Base-by-base conservation (phyloP, 2,329 filamentous ascomycete genomes). In the Waltergamsia citrina region DNA sequence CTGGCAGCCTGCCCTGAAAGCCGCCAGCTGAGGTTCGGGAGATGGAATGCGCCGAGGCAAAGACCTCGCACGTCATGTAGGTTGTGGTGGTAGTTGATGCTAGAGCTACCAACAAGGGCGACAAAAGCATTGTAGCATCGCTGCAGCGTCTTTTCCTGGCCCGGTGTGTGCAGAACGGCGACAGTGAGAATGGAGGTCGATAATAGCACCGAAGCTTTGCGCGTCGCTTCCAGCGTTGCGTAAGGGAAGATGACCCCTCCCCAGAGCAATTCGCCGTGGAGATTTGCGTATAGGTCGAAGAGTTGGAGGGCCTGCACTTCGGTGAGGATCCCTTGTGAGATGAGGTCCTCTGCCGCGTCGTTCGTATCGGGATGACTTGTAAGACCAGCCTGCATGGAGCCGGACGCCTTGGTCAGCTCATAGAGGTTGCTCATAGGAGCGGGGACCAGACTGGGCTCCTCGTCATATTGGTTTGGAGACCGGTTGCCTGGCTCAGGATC, bases 1-100 rank as follows among this genome's bases (percentile, higher is more conserved):
- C 69, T 63, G 4, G 73, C 67, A 1, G 69, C 70, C 41, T 71
- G 67, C 2, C 74, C 73, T 1, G 69, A 73, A 2, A 79, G 56
- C 38, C 74, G 78, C 71, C 74, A 75, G 8, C 68, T 72, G 3
- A 75, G 54, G 5, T 79, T 73, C 3, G 71, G 70, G 3, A 79
- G 55, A 74, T 74, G 79, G 44, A 79, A 80, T 2, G 74, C 71
- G 1, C 69, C 74, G 15, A 79, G 69, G 40, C 71, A 76, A 6
- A 80, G 62, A 2, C 65, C 75, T 3, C 74, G 66, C 15, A 79
- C 64, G 38, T 71, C 69, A 38, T 79, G 73, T 14, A 73, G 52
- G 17, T 65, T 69, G 36, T 76, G 69, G 20, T 72, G 67, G 16
- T 71, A 62, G 12, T 71, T 68, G 41, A 78, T 69, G 50, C 75